Evolutionary conservation across 257 asterid species (phyloP), one percentile per base, ranked within the genome.

Genomic region (Lycium barbarum): DNA sequence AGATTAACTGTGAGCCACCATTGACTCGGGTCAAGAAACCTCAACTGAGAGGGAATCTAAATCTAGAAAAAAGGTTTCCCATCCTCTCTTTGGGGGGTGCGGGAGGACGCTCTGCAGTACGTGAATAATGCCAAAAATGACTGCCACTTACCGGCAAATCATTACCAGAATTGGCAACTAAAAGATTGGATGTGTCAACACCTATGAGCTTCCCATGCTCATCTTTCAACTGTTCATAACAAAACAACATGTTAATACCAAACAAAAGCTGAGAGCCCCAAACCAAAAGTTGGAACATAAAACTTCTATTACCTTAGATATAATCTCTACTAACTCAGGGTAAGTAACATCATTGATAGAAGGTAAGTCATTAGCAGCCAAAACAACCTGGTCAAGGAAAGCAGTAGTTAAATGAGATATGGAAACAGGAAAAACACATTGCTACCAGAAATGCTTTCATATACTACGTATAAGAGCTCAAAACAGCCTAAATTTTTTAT

Each of bases 321-420:
- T 81, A 86, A 95, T 90, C 87, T 97, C 96, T 85, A 95, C 79
- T 84, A 97, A 90, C 88, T 97, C 99, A 0, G 87, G 76, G 87
- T 93, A 91, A 79, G 97, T 95, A 85, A 97, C 91, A 79, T 97
- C 99, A 85, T 97, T 97, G 86, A 97, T 97, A 62, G 99, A 95
- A 78, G 99, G 99, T 87, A 93, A 87, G 87, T 97, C 98, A 87
- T 97, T 95, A 84, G 98, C 98, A 11, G 98, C 97, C 91, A 97
- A 89, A 71, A 97, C 93, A 83, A 97, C 99, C 99, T 96, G 95
- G 87, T 51, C 40, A 20, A 47, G 20, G 81, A 47, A 20, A 73
- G n/a, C 12, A 1, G 45, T 49, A 20, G 43, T 3, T 47, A 49
- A 49, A 49, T 3, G 22, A 26, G 62, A 13, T 11, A 22, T 76